Percentiles rank a stretch among this genome's conserved stretches.
Evolutionary conservation across 257 asterid species (phyloP).

Genomic region (Salvia hispanica): DNA sequence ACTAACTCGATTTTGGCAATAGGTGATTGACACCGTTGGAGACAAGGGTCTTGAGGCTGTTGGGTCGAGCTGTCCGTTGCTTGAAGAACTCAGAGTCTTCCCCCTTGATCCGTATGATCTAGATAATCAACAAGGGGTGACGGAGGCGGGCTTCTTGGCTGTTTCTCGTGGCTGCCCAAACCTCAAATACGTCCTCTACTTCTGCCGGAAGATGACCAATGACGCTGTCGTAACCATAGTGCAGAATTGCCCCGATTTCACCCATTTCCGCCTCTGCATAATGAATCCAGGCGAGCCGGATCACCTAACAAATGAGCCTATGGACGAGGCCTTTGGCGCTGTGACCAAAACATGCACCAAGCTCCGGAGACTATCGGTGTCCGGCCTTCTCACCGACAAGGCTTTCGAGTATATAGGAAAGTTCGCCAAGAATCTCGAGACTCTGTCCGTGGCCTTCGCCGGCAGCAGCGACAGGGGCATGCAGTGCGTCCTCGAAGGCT

Average conservation of each 20-base stretch:
- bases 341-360: conserved; percentile 74
- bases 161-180: conserved; percentile 78
- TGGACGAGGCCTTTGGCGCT: conserved; percentile 92
- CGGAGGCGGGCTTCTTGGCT: conserved; percentile 73
- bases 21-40: conserved; percentile 76
- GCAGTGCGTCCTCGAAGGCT: conserved; percentile 74
- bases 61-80: conserved; percentile 73
- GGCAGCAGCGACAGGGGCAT: conserved; percentile 81
- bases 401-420: conserved; percentile 78
- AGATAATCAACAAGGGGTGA: conserved; percentile 61
- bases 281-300: conserved; percentile 76
- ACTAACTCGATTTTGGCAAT: neutral
- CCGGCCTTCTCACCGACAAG: conserved; percentile 72
- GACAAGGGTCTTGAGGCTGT: conserved; percentile 86
- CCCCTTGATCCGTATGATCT: conserved; percentile 66
- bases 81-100: conserved; percentile 81
- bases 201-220: conserved; percentile 84
- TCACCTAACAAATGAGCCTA: conserved; percentile 71
- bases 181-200: conserved; percentile 82
- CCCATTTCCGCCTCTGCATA: conserved; percentile 94
- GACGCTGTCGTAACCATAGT: conserved; percentile 74
- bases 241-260: conserved; percentile 75
- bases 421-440: conserved; percentile 76
- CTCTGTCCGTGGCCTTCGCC: conserved; percentile 90
- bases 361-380: conserved; percentile 75